Evolutionary conservation across 441 rosid species (phyloP).

Genomic region (Adansonia grandidieri): DNA sequence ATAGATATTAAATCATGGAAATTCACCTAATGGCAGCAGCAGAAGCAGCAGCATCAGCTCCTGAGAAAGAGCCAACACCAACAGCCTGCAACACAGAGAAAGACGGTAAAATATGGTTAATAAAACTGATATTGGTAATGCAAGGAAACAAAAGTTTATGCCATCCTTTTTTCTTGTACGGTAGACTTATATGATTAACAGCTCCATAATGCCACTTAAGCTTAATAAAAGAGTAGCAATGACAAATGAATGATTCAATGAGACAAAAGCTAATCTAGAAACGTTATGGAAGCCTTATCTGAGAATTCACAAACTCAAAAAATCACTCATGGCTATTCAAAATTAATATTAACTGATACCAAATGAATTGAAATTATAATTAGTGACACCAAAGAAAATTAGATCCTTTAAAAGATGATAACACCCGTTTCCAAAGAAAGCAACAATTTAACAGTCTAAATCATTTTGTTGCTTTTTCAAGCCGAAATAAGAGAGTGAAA

Average conservation of each 20-base stretch:
- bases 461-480: background rate
- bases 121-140: background rate
- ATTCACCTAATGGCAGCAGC: slow-evolving; percentile 92
- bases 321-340: background rate
- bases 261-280: background rate
- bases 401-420: background rate
- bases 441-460: slow-evolving; percentile 18
- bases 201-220: background rate
- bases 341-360: background rate
- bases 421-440: slow-evolving; percentile 2
- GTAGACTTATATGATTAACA: background rate
- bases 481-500: slow-evolving; percentile 22
- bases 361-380: slow-evolving; percentile 17
- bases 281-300: background rate
- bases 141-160: background rate
- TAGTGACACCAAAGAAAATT: background rate
- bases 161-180: background rate
- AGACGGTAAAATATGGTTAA: slow-evolving; percentile 3
- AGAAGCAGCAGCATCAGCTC: slow-evolving; percentile 82
- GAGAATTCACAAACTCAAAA: background rate
- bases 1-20: background rate
- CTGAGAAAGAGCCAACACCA: slow-evolving; percentile 88
- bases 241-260: background rate
- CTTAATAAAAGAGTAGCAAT: background rate
- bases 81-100: slow-evolving; percentile 65